Evolutionary conservation across 176 grass and related monocot species (phyloP).

Genomic region (Dendrocalamus sinicus): DNA sequence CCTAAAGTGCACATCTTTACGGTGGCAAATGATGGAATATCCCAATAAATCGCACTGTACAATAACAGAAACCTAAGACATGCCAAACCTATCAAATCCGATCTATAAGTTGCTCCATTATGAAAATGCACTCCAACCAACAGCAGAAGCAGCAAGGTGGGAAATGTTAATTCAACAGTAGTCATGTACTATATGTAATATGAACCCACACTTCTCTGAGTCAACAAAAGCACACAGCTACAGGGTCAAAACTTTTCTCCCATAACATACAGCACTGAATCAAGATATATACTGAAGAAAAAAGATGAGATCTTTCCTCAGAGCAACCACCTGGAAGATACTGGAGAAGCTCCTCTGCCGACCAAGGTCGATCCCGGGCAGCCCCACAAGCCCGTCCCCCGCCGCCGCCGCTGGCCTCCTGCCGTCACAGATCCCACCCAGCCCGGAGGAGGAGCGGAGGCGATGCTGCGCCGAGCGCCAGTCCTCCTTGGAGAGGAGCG

Average conservation of each 20-base stretch:
- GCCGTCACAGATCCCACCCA: constrained; percentile 65
- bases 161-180: constrained; percentile 4
- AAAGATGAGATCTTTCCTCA: constrained; percentile 33
- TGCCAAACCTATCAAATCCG: constrained; percentile 2
- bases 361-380: constrained; percentile 57
- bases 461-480: constrained; percentile 64
- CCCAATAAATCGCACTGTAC: background rate
- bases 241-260: constrained; percentile 8
- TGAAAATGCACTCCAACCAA: background rate
- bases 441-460: constrained; percentile 44
- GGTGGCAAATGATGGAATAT: no score
- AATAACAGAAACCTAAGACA: background rate
- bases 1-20: no score
- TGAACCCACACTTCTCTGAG: background rate
- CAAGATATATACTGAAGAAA: background rate
- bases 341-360: constrained; percentile 55
- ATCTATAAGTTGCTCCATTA: background rate
- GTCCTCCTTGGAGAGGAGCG: constrained; percentile 70
- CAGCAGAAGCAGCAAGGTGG: background rate
- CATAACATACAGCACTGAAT: background rate
- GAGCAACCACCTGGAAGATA: constrained; percentile 73
- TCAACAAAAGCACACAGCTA: background rate
- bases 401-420: constrained; percentile 38
- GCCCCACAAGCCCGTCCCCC: constrained; percentile 44
- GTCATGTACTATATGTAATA: background rate